phyloP scores from a whole-genome alignment of 2,329 filamentous ascomycete genomes.

The Volutella citrinella region DNA sequence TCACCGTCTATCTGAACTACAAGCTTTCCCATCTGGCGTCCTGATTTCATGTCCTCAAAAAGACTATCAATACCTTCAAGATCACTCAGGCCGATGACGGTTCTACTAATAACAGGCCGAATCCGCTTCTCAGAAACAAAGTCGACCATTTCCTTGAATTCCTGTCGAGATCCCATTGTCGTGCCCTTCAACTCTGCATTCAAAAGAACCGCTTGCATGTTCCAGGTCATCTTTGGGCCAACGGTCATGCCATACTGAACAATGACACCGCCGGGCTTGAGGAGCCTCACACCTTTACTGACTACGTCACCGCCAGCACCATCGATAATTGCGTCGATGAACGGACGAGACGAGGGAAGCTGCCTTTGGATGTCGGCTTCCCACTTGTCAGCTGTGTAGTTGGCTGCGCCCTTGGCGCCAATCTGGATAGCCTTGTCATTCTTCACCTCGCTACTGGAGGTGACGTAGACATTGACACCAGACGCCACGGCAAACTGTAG shows the following conservation, averaged over 20 bases:
- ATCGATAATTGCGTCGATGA: slow-evolving; percentile 1
- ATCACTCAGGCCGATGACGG: neutral
- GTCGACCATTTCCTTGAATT: slow-evolving; percentile 1
- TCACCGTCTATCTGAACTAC: neutral
- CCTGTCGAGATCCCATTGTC: neutral
- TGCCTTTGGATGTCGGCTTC: neutral
- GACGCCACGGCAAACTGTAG: neutral
- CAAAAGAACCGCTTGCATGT: slow-evolving; percentile 1
- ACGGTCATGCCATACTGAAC: neutral
- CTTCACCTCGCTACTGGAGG: neutral
- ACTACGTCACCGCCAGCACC: neutral
- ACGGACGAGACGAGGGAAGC: neutral
- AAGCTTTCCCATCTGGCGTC: slow-evolving; percentile 1
- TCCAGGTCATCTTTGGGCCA: neutral
- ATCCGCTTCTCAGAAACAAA: neutral
- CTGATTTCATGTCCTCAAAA: neutral
- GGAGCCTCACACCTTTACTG: neutral
- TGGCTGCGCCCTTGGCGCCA: too few relatives aligned
- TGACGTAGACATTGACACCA: slow-evolving; percentile 1
- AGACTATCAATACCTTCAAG: neutral
- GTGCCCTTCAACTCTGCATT: slow-evolving; percentile 1
- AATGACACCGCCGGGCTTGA: slow-evolving; percentile 1
- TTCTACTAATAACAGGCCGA: neutral
- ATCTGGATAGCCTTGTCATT: neutral
- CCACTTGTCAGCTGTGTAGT: neutral